A percentile compares a stretch with the other conserved stretches of the same genome.
phyloP scores from a whole-genome alignment of 495 filamentous ascomycete genomes.

The Neurospora cerealis region DNA sequence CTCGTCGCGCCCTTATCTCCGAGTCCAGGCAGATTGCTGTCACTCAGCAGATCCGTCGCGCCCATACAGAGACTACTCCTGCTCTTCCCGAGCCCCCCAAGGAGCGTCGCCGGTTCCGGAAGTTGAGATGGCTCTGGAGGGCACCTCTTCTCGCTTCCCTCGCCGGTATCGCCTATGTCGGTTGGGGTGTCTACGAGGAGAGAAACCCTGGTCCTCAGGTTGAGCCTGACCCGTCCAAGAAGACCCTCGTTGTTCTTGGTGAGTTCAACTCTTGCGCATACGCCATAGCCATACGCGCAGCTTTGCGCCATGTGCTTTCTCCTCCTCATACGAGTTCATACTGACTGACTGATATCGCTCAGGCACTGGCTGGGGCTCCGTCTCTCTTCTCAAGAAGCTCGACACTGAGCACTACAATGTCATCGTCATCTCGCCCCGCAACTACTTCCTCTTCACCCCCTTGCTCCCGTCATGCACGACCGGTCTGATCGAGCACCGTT shows the following conservation, averaged over 20 bases:
- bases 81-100: conserved; percentile 19
- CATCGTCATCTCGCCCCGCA: conserved; percentile 88
- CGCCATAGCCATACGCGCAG: not conserved
- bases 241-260: conserved; percentile 95
- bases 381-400: conserved; percentile 94
- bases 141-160: conserved; percentile 60
- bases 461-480: conserved; percentile 94
- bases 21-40: conserved; percentile 12
- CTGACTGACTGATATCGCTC: conserved; percentile 10
- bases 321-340: conserved; percentile 1
- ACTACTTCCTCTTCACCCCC: conserved; percentile 99
- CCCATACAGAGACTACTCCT: conserved; percentile 27
- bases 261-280: conserved; percentile 20
- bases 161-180: conserved; percentile 56
- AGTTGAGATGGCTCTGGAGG: conserved; percentile 54
- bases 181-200: conserved; percentile 71
- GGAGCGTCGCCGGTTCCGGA: conserved; percentile 32
- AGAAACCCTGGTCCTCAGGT: conserved; percentile 74
- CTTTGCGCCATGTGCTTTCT: not conserved
- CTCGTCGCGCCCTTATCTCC: conserved; percentile 14
- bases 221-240: conserved; percentile 78
- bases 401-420: conserved; percentile 99
- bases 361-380: conserved; percentile 95
- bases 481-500: conserved; percentile 94
- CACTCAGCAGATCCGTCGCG: conserved; percentile 30